Evolutionary conservation across 139 green algal genomes (phyloP).

Genomic region (Astrephomene gubernaculifera): DNA sequence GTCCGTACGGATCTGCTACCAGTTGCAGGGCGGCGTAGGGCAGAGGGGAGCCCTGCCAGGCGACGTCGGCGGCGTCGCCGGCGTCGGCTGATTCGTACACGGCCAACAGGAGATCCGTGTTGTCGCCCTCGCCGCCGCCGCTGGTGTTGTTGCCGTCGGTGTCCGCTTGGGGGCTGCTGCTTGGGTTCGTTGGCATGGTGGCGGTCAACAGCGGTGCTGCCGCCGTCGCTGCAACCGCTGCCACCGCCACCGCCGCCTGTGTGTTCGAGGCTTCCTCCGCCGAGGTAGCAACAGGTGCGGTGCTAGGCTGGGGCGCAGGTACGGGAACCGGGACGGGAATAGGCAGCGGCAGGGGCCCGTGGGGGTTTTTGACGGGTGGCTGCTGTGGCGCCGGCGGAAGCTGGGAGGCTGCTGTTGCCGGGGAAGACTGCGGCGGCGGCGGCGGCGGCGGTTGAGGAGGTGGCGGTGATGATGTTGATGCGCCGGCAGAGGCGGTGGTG

Average conservation of each 20-base stretch:
- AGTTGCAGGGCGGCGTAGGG: not conserved
- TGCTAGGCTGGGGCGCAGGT: too few relatives aligned
- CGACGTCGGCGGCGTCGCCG: too few relatives aligned
- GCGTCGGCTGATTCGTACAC: not conserved
- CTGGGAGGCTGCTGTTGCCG: not conserved
- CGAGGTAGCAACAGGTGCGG: too few relatives aligned
- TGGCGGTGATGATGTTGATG: not conserved
- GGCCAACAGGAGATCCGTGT: not conserved
- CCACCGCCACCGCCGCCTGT: too few relatives aligned
- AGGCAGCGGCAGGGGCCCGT: not conserved
- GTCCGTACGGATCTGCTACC: constrained; percentile 65
- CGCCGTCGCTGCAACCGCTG: not conserved
- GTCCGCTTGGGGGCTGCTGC: too few relatives aligned
- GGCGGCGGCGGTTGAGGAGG: not conserved
- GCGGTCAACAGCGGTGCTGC: not conserved
- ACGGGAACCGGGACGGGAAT: not conserved
- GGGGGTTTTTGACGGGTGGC: not conserved
- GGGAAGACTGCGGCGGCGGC: not conserved
- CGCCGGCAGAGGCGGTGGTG: not conserved
- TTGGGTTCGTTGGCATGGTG: too few relatives aligned
- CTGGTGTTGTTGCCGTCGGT: too few relatives aligned
- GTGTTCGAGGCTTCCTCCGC: too few relatives aligned
- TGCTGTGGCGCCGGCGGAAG: not conserved
- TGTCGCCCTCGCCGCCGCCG: too few relatives aligned
- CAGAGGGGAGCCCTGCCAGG: not conserved